Percentiles rank a stretch among this genome's conserved stretches.
These are phyloP conservation scores for Botrytis fragariae DNA, from an alignment of 2,329 filamentous ascomycete species.

Conservation along the genomic window DNA sequence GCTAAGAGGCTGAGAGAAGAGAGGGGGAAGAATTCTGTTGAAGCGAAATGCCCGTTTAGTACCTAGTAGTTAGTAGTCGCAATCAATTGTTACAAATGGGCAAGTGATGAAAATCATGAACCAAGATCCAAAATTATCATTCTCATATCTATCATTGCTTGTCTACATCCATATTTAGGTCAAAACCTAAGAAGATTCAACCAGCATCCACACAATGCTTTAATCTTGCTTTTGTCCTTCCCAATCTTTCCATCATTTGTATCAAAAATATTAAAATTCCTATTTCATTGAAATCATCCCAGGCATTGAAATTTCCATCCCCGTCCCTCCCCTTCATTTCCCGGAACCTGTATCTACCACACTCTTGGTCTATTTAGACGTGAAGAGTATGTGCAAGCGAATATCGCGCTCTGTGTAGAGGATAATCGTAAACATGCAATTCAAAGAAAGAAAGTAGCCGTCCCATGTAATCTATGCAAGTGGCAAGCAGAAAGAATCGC, in stretches of 20 bases:
- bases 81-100: background rate
- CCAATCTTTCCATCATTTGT: background rate
- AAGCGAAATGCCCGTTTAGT: background rate
- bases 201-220: background rate
- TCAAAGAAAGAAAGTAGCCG: background rate
- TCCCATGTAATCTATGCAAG: constrained; percentile 9
- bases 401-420: constrained; percentile 5
- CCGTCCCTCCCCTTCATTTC: background rate
- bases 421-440: constrained; percentile 11
- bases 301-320: background rate
- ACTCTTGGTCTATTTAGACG: background rate
- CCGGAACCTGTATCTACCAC: background rate
- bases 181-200: background rate
- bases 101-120: background rate
- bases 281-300: constrained; percentile 6
- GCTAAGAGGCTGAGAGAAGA: background rate
- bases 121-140: background rate
- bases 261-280: constrained; percentile 1
- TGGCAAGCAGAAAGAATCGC: background rate
- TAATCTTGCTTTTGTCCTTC: background rate
- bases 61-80: no score
- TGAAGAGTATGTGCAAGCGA: constrained; percentile 11
- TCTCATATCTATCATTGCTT: constrained; percentile 6
- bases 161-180: background rate
- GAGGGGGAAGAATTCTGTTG: background rate